Evolutionary conservation across 768 basidiomycete genomes (phyloP).

Genomic region (Lactarius tabidus): DNA sequence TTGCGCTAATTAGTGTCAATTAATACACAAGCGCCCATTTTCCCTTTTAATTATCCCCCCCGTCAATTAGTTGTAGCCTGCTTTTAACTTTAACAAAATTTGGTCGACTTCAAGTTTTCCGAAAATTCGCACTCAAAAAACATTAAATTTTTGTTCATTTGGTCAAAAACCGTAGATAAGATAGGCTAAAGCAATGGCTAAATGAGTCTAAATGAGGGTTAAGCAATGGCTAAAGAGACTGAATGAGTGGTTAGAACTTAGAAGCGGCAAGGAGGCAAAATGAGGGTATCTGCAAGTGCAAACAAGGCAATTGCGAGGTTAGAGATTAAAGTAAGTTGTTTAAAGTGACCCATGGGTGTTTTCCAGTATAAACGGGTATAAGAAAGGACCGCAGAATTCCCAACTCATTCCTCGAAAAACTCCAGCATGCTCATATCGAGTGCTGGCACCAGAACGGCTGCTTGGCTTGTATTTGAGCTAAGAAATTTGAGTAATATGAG

Average conservation of each 20-base stretch:
- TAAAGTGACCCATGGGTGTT: no score
- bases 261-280: no score
- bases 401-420: no score
- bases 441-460: neutral
- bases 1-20: no score
- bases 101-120: neutral
- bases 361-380: no score
- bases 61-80: neutral
- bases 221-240: no score
- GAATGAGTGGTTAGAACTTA: no score
- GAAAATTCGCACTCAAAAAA: neutral
- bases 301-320: no score
- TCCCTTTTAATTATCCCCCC: neutral
- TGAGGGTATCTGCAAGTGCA: no score
- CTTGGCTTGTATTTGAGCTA: neutral
- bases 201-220: neutral
- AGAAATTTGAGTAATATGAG: neutral
- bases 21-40: neutral
- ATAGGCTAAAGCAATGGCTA: neutral
- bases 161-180: neutral
- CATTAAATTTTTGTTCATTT: neutral
- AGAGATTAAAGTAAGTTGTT: neutral
- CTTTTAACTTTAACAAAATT: no score
- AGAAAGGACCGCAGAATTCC: no score
- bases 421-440: neutral